Evolutionary conservation across 768 basidiomycete genomes (phyloP).

Genomic region (Myochromella boudieri): DNA sequence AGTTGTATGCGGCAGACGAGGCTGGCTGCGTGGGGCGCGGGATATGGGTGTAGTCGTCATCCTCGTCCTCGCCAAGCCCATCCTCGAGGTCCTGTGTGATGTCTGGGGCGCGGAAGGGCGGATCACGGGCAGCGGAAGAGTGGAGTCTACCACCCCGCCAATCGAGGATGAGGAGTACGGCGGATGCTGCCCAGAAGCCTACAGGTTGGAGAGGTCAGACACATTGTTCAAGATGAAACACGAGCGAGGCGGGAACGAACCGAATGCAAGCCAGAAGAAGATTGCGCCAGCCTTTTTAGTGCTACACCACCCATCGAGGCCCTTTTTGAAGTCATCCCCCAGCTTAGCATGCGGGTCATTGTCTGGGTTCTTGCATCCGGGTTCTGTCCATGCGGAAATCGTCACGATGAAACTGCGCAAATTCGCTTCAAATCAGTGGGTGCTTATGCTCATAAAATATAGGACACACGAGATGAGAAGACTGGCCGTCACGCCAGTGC

Average conservation of each 20-base stretch:
- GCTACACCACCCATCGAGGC: conserved; percentile 79
- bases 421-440: not conserved
- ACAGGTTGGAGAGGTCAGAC: conserved; percentile 5
- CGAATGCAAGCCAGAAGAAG: conserved; percentile 86
- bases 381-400: conserved; percentile 84
- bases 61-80: conserved; percentile 46
- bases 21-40: conserved; percentile 34
- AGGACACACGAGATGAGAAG: conserved; percentile 74
- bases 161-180: conserved; percentile 64
- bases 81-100: conserved; percentile 50
- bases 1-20: conserved; percentile 37
- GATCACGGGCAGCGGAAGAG: conserved; percentile 55
- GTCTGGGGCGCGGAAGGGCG: conserved; percentile 68
- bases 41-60: conserved; percentile 50
- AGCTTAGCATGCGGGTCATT: conserved; percentile 76
- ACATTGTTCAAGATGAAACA: not conserved
- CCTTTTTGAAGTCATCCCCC: conserved; percentile 66
- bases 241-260: conserved; percentile 38
- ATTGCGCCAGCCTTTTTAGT: conserved; percentile 90
- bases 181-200: conserved; percentile 78
- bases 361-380: conserved; percentile 83
- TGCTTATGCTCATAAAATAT: conserved; percentile 1
- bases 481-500: conserved; percentile 61
- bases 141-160: conserved; percentile 75
- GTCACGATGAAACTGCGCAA: conserved; percentile 64